Evolutionary conservation across 169 alveolate genomes (phyloP), one percentile per base, ranked within the genome.

Genomic region (Plasmodium vivax): DNA sequence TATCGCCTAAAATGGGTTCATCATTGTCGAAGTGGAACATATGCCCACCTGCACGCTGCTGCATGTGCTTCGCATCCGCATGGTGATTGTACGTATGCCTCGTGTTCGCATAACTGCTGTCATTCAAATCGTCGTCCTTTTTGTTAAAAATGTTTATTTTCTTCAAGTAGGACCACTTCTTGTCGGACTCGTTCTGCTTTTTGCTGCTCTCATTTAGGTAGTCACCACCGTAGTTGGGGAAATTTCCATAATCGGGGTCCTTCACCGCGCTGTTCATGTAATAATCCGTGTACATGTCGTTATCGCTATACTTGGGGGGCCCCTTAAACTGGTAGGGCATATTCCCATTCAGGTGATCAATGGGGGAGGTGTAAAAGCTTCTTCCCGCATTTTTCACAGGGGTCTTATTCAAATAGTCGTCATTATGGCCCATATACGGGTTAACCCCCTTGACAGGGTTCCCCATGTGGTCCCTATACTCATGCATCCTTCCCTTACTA

Each of bases 381-480:
- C 93, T 72, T 4, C 79, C 34, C 23, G 19, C 51, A 80, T 56
- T 88, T 88, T 88, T 88, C 83, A 88, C 68, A 14, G 93, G 93
- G 6, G 93, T 85, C 19, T 79, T 88, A 73, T 88, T 88, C 45
- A 80, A 79, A 88, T 88, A 88, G 7, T 88, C 94, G n/a, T 88
- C 88, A 62, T 30, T 34, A 14, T 23, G 27, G 6, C 16, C 71
- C 19, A 34, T n/a, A 30, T 27, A 62, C 3, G 5, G 36, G 32
- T 84, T 73, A 8, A 41, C 45, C n/a, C 77, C 74, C 34, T 84
- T 84, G 10, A 36, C 7, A 1, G 58, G 36, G 14, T 38, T 85
- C 27, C 58, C 54, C 7, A 14, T 1, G 38, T 54, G 16, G 3
- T 51, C 93, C 58, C 43, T 85, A 41, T 72, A 38, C 16, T 68